A percentile compares a stretch with the other conserved stretches of the same genome.
Evolutionary conservation across 495 filamentous ascomycete species (phyloP).

Genomic region (Venustampulla echinocandica): DNA sequence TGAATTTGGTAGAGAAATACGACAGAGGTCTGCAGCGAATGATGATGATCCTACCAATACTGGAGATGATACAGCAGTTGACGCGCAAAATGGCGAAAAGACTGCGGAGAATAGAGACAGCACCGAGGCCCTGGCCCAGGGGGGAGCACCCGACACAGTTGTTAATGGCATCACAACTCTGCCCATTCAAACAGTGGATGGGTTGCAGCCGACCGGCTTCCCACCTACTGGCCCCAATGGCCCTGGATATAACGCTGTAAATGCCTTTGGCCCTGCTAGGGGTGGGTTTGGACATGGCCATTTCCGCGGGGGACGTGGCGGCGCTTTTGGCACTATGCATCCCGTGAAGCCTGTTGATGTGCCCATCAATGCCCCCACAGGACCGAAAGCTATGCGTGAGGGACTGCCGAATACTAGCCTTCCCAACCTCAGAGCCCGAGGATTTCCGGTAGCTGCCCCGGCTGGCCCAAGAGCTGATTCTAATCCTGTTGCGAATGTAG

Average conservation of each 20-base stretch:
- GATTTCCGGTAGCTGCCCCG: constrained; percentile 7
- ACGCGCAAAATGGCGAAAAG: constrained; percentile 2
- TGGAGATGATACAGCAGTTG: constrained; percentile 16
- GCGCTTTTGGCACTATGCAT: constrained; percentile 13
- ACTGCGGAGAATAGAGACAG: not conserved
- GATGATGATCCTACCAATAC: constrained; percentile 10
- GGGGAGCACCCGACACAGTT: not conserved
- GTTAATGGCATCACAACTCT: constrained; percentile 5
- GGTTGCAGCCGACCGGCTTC: constrained; percentile 1
- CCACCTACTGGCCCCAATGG: not conserved
- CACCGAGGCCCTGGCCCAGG: not conserved
- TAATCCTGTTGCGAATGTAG: constrained; percentile 16
- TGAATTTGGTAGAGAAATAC: constrained; percentile 45
- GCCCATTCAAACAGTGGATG: constrained; percentile 23
- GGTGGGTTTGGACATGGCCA: constrained; percentile 7
- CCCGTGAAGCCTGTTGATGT: constrained; percentile 31
- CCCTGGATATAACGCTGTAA: constrained; percentile 1
- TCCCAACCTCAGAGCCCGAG: constrained; percentile 39
- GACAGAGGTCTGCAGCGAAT: constrained; percentile 20
- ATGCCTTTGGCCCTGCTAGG: constrained; percentile 7
- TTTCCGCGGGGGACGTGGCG: constrained; percentile 13
- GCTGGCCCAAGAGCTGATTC: constrained; percentile 9
- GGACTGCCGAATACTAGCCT: constrained; percentile 72
- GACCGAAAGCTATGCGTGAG: constrained; percentile 87
- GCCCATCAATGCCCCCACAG: constrained; percentile 67